Conservation (phyloP, 345 rosid species). For the Gossypium stocksii region DNA sequence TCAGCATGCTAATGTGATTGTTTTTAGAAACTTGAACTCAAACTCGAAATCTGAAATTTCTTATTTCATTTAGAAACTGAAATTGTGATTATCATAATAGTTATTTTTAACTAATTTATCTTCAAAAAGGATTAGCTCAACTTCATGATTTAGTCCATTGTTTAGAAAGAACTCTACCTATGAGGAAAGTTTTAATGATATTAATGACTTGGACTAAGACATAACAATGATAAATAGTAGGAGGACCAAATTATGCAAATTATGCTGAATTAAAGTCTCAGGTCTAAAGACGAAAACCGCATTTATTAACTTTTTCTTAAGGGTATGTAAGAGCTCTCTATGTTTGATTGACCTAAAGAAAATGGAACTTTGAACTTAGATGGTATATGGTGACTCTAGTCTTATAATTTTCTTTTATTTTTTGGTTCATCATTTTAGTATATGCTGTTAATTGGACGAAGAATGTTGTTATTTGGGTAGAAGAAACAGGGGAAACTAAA, state of each 20-base stretch:
- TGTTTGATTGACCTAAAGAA: not conserved
- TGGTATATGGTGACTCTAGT: not conserved
- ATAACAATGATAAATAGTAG: not conserved
- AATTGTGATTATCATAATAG: not conserved
- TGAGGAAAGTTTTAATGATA: too few species aligned
- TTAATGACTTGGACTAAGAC: not conserved
- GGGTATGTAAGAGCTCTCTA: not conserved
- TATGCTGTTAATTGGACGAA: not conserved
- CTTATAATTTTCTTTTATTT: not conserved
- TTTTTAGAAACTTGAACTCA: not conserved
- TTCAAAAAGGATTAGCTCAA: too few species aligned
- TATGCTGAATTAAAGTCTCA: not conserved
- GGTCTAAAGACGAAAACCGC: not conserved
- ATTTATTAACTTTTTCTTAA: not conserved
- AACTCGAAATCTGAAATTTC: not conserved
- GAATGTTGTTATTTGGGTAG: conserved; percentile 30
- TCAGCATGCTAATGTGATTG: not conserved
- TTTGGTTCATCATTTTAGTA: not conserved
- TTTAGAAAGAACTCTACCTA: too few species aligned
- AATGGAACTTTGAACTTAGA: not conserved
- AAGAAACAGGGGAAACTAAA: conserved; percentile 52
- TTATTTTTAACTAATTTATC: too few species aligned
- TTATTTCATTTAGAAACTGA: not conserved
- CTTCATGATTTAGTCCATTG: too few species aligned
- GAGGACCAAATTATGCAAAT: not conserved